Evolutionary conservation across 768 basidiomycete species (phyloP).

Genomic region (Tephrocybe sp.): DNA sequence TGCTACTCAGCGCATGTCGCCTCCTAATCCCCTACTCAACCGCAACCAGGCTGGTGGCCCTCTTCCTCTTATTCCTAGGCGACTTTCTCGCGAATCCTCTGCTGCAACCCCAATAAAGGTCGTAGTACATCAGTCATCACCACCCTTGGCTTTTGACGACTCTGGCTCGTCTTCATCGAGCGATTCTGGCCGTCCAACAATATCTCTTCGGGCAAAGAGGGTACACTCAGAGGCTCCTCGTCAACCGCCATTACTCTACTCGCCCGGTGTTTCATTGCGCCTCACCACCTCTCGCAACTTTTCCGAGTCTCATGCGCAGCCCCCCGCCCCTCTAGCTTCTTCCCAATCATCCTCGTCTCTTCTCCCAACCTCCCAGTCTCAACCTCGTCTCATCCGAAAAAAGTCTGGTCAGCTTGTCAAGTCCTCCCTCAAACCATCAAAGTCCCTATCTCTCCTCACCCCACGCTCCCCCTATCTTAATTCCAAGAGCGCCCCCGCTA

Average conservation of each 20-base stretch:
- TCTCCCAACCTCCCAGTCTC: constrained; percentile 22
- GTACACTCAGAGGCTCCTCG: constrained; percentile 5
- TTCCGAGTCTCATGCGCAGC: constrained; percentile 31
- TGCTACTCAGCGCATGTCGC: constrained; percentile 43
- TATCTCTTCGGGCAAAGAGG: constrained; percentile 8
- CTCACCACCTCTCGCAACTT: constrained; percentile 27
- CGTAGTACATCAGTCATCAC: constrained; percentile 27
- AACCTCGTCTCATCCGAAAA: constrained; percentile 69
- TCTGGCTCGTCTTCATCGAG: constrained; percentile 28
- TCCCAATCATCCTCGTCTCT: constrained; percentile 22
- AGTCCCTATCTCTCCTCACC: constrained; percentile 56
- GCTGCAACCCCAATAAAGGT: constrained; percentile 22
- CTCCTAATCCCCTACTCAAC: constrained; percentile 31
- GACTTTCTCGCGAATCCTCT: constrained; percentile 34
- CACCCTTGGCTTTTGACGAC: constrained; percentile 18
- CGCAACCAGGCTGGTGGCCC: constrained; percentile 52
- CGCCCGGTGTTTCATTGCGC: constrained; percentile 40
- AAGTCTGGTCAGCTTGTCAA: constrained; percentile 95
- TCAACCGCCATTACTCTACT: constrained; percentile 32
- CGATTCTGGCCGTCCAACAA: constrained; percentile 11
- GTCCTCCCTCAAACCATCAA: constrained; percentile 80
- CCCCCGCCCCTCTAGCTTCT: constrained; percentile 8
- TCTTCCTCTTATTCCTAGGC: constrained; percentile 65
- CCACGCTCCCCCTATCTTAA: constrained; percentile 34
- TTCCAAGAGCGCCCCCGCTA: constrained; percentile 73